Conservation (phyloP, 1,284 basidiomycete genomes). For the Ustilago bromivora region DNA sequence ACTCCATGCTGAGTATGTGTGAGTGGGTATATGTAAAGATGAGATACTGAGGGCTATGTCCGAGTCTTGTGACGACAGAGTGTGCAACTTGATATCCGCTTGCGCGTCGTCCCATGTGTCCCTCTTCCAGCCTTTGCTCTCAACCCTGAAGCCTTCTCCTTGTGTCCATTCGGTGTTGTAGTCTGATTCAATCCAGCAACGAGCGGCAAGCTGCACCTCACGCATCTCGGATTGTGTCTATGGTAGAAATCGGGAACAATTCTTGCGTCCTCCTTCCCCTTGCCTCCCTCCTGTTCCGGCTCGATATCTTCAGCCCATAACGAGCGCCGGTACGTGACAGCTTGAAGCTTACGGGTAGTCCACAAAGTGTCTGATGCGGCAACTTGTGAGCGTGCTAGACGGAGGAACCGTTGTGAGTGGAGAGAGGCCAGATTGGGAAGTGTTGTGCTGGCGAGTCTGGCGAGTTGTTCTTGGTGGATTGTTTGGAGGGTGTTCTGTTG, state of each 20-base stretch:
- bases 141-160: background rate
- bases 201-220: constrained; percentile 20
- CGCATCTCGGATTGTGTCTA: constrained; percentile 29
- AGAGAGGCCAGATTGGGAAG: constrained; percentile 33
- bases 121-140: background rate
- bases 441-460: constrained; percentile 17
- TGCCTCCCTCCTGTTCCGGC: background rate
- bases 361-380: constrained; percentile 18
- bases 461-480: constrained; percentile 40
- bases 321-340: constrained; percentile 15
- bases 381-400: constrained; percentile 18
- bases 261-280: background rate
- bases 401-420: constrained; percentile 34
- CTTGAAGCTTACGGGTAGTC: constrained; percentile 13
- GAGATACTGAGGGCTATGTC: constrained; percentile 2
- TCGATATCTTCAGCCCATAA: constrained; percentile 39
- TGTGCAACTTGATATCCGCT: constrained; percentile 12
- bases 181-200: constrained; percentile 24
- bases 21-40: constrained; percentile 8
- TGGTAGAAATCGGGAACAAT: constrained; percentile 38
- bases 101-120: background rate
- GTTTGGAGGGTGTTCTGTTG: constrained; percentile 34
- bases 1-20: background rate
- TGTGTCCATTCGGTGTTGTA: background rate
- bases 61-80: constrained; percentile 28